Base-by-base conservation (phyloP, 1,139 yeast species). In the Saccharomycopsis hybrid region DNA sequence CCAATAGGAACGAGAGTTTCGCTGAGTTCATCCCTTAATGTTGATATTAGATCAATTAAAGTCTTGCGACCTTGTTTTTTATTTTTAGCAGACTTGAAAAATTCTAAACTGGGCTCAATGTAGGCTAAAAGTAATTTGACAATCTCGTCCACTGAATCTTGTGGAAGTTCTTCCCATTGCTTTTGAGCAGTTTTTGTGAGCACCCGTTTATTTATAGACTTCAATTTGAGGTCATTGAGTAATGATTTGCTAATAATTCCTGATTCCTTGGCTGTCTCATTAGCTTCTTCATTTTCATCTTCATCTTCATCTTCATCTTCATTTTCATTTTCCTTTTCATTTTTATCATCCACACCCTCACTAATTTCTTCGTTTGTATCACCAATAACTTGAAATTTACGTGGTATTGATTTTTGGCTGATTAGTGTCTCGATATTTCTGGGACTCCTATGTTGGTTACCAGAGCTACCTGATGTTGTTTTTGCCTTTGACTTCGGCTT, bases 161-260 rank as follows among this genome's bases (percentile, higher is more conserved):
- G 30, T 5, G 46, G 39, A 8, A 52, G 41, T 25, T 49, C 53
- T 32, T 52, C 55, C 55, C 55, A 52, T 38, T 46, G 49, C 35
- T 47, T 49, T 41, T 49, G 48, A 2, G 51, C 55, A n/a, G 48
- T 43, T 13, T 32, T 43, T 3, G 48, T 52, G 3, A 44, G 9
- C 7, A 52, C 38, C 35, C 50, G 18, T 24, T 44, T 39, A 24
- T 36, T 41, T 9, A 52, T 49, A 2, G 36, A 36, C n/a, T 41
- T 35, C 9, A 49, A 28, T 30, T 44, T 46, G 4, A 46, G 30
- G 9, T 41, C 44, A 27, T 47, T 36, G 8, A 47, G 25, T 2
- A 35, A 13, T 3, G 32, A 32, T 32, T 33, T 33, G 32, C 37
- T 47, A 4, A 47, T 47, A 8, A 44, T 25, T 2, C 32, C 11